These are phyloP conservation scores for Eimeria falciformis DNA, from an alignment of 169 alveolate genomes.

Conservation along the genomic window DNA sequence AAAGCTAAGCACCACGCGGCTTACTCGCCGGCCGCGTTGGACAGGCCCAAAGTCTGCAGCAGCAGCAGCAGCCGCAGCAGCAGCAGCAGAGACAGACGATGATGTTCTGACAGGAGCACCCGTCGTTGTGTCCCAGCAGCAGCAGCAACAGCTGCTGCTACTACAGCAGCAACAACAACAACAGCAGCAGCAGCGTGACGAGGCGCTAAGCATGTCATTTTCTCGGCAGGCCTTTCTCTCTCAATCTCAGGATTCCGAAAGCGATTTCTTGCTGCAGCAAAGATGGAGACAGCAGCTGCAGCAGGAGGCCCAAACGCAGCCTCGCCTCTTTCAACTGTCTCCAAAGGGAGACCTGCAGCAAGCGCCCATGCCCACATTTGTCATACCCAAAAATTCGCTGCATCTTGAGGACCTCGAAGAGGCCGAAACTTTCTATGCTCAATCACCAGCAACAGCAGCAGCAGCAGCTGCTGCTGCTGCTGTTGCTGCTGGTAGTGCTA, in stretches of 20 bases:
- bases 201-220: conserved; percentile 34
- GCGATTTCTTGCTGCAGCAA: conserved; percentile 38
- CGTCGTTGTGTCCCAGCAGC: no score
- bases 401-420: conserved; percentile 49
- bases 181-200: conserved; percentile 37
- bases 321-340: background rate
- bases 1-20: background rate
- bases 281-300: conserved; percentile 54
- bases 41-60: conserved; percentile 38
- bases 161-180: conserved; percentile 47
- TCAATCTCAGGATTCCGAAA: conserved; percentile 1
- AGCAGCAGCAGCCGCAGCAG: conserved; percentile 33
- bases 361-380: background rate
- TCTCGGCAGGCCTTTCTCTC: conserved; percentile 49
- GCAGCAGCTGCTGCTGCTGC: conserved; percentile 31
- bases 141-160: conserved; percentile 15
- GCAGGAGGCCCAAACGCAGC: conserved; percentile 39
- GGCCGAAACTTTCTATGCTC: background rate
- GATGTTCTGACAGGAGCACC: background rate
- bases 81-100: conserved; percentile 24
- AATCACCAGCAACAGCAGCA: conserved; percentile 28
- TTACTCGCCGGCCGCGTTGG: no score
- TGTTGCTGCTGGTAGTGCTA: conserved; percentile 25
- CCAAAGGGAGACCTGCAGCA: background rate
- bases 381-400: background rate